Evolutionary conservation across 2,329 filamentous ascomycete genomes (phyloP), one percentile per base, ranked within the genome.

Genomic region (Thelonectria blattea): DNA sequence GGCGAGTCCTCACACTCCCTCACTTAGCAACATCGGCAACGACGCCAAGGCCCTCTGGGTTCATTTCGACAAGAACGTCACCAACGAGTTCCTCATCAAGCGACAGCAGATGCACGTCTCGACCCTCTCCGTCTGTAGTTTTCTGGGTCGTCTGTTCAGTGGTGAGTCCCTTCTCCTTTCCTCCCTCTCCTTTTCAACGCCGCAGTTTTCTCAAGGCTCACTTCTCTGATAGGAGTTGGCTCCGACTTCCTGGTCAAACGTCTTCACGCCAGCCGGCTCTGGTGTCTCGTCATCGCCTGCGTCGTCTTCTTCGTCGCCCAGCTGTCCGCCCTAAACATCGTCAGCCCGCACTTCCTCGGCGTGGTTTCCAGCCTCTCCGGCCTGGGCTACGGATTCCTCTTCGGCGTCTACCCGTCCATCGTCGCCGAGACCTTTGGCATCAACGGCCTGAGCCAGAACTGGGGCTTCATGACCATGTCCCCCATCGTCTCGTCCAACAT

Each of bases 21-120:
- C 50, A 11, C 43, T 20, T 68, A 96, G 92, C 79, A 99, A 99
- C 70, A 97, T 98, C 71, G 95, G 95, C 45, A 96, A 97, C 73
- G 88, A 93, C 69, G 89, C 88, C 60, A 91, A 92, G 72, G 92
- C 93, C 3, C 83, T 99, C 1, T 98, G 95, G 95, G 89, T 87
- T 62, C 86, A 92, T 71, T 96, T 90, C 73, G 92, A 97, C 70
- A 83, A 88, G 64, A 87, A 85, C 1, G 88, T 90, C 2, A 83
- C 84, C 61, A 83, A 90, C 45, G 85, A 88, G 51, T 93, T 93
- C 68, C 89, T 99, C 52, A 86, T 92, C 52, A 84, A 90, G 58
- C 87, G 87, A 50, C 95, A 98, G 75, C 88, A 96, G 62, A 87
- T 96, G 81, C 94, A 99, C 71, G 95, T 99, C 10, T 96, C 92